These are phyloP conservation scores for Casaregolazyma lundiana DNA, from an alignment of 1,139 yeast genomes.

Conservation along the genomic window DNA sequence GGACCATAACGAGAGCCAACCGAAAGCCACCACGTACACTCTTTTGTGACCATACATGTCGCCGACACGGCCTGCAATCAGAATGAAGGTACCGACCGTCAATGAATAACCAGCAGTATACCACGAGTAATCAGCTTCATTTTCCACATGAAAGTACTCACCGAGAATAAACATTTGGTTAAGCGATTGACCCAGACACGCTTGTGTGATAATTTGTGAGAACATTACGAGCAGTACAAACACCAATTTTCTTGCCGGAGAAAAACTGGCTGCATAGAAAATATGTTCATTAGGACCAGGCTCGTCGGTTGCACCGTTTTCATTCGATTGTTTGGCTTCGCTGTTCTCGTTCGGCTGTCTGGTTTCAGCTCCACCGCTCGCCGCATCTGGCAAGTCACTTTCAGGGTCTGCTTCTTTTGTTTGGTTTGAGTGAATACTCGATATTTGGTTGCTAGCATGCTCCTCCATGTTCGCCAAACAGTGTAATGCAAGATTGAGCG, in stretches of 20 bases:
- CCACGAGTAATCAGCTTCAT: constrained; percentile 50
- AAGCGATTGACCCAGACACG: constrained; percentile 46
- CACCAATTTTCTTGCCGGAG: constrained; percentile 20
- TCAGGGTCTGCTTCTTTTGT: too few relatives aligned
- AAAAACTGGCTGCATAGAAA: constrained; percentile 7
- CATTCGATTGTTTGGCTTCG: background rate
- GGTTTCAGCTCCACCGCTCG: background rate
- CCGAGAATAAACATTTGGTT: constrained; percentile 39
- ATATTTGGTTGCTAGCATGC: too few relatives aligned
- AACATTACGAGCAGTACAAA: constrained; percentile 36
- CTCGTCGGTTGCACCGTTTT: background rate
- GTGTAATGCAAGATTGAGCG: too few relatives aligned
- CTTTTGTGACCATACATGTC: constrained; percentile 56
- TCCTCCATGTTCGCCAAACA: too few relatives aligned
- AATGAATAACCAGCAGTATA: constrained; percentile 54
- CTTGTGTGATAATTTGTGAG: constrained; percentile 50
- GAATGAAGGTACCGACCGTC: constrained; percentile 59
- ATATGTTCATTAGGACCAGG: background rate
- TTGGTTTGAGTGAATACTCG: too few relatives aligned
- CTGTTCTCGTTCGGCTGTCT: background rate
- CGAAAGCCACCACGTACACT: constrained; percentile 45
- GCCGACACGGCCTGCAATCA: constrained; percentile 60
- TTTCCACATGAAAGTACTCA: constrained; percentile 35
- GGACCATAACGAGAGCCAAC: constrained; percentile 47
- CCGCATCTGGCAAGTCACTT: background rate